phyloP scores from a whole-genome alignment of 2,329 filamentous ascomycete species.

The Passalora sequoiae region DNA sequence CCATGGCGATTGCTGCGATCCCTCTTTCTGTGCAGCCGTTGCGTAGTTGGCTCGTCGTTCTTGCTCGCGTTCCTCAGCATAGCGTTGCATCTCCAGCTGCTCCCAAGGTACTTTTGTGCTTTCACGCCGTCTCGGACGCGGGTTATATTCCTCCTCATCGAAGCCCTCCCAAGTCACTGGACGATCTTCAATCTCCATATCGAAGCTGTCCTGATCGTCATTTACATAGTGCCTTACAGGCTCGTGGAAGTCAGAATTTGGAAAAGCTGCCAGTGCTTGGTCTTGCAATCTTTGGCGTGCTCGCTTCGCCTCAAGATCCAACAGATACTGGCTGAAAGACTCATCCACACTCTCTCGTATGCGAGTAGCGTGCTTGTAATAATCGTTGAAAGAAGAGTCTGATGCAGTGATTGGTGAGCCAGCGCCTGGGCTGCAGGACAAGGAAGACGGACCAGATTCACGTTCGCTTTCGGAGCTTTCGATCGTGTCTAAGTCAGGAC shows the following conservation, averaged over 20 bases:
- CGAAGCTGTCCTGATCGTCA: conserved; percentile 39
- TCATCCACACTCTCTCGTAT: conserved; percentile 66
- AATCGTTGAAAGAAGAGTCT: conserved; percentile 42
- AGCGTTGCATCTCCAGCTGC: conserved; percentile 72
- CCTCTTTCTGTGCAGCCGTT: conserved; percentile 26
- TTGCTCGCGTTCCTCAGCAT: conserved; percentile 61
- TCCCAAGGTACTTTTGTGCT: conserved; percentile 67
- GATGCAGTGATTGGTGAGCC: conserved; percentile 43
- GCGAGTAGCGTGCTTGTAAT: conserved; percentile 51
- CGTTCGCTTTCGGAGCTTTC: conserved; percentile 51
- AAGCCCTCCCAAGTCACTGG: conserved; percentile 35
- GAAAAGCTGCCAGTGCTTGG: conserved; percentile 68
- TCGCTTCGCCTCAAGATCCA: conserved; percentile 73
- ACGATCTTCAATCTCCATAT: conserved; percentile 35
- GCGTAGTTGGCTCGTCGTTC: conserved; percentile 42
- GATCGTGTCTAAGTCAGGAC: conserved; percentile 58
- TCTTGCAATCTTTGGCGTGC: conserved; percentile 77
- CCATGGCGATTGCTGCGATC: conserved; percentile 31
- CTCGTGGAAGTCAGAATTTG: conserved; percentile 63
- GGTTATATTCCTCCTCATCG: conserved; percentile 35
- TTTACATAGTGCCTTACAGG: conserved; percentile 68
- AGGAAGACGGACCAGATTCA: conserved; percentile 41
- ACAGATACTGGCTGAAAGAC: conserved; percentile 67
- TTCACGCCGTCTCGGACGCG: conserved; percentile 45
- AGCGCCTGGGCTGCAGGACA: conserved; percentile 35